These are phyloP conservation scores for Candida sojae DNA, from an alignment of 1,139 yeast genomes.

Conservation along the genomic window DNA sequence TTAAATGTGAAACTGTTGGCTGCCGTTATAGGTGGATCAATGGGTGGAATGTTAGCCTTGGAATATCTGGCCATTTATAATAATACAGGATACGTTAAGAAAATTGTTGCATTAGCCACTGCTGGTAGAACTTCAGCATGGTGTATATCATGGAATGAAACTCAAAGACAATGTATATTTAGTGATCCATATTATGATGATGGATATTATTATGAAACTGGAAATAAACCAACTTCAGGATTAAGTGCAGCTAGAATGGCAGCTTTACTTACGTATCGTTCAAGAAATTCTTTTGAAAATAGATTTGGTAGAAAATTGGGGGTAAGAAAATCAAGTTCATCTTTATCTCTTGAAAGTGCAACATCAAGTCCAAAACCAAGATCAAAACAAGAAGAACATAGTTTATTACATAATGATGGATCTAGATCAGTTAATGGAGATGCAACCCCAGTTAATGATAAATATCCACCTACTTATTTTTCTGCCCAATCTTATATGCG, in stretches of 20 bases:
- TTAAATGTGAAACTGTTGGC: slow-evolving; percentile 78
- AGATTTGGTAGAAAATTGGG: slow-evolving; percentile 77
- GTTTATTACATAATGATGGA: slow-evolving; percentile 49
- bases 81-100: slow-evolving; percentile 68
- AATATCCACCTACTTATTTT: slow-evolving; percentile 79
- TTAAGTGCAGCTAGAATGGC: slow-evolving; percentile 97
- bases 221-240: slow-evolving; percentile 74
- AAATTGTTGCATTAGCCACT: slow-evolving; percentile 85
- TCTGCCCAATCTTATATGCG: slow-evolving; percentile 94
- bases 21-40: slow-evolving; percentile 91
- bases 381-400: slow-evolving; percentile 47
- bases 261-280: slow-evolving; percentile 87
- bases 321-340: not conserved
- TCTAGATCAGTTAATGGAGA: slow-evolving; percentile 21
- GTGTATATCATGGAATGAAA: slow-evolving; percentile 99
- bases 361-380: slow-evolving; percentile 22
- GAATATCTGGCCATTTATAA: slow-evolving; percentile 76
- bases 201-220: slow-evolving; percentile 68
- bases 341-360: not conserved
- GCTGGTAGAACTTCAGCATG: slow-evolving; percentile 95
- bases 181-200: slow-evolving; percentile 92
- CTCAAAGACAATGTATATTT: slow-evolving; percentile 93
- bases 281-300: slow-evolving; percentile 87
- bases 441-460: slow-evolving; percentile 17
- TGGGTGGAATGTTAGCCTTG: slow-evolving; percentile 98